These are phyloP conservation scores for Phytophthora macrochlamydospora DNA, from an alignment of 352 stramenopile species.

Conservation along the genomic window DNA sequence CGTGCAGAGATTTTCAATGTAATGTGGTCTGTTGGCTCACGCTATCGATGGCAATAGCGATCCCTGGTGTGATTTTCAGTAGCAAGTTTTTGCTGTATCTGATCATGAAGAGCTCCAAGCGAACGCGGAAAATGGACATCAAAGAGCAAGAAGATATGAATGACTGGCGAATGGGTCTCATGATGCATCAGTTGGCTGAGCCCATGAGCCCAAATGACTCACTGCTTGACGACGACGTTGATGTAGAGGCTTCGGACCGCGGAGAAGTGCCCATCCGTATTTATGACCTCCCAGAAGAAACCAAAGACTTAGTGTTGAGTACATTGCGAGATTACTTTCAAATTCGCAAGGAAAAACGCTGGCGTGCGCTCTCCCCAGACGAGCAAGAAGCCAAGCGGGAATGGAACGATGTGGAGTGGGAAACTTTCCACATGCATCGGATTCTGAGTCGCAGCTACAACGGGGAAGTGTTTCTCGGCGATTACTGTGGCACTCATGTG, in stretches of 20 bases:
- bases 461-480: constrained; percentile 65
- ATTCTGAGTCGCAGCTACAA: constrained; percentile 70
- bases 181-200: constrained; percentile 61
- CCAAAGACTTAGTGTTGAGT: constrained; percentile 59
- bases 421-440: constrained; percentile 64
- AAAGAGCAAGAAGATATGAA: constrained; percentile 72
- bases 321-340: constrained; percentile 70
- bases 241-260: constrained; percentile 28
- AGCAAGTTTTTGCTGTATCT: constrained; percentile 56
- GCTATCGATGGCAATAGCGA: constrained; percentile 48
- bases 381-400: constrained; percentile 34
- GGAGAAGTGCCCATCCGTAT: constrained; percentile 46
- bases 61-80: constrained; percentile 57
- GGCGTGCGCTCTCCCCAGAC: constrained; percentile 18
- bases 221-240: constrained; percentile 31
- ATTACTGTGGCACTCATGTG: constrained; percentile 61
- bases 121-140: constrained; percentile 45
- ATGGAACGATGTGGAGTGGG: constrained; percentile 67
- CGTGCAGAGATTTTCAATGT: constrained; percentile 55
- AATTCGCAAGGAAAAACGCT: constrained; percentile 53
- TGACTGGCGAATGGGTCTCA: constrained; percentile 67
- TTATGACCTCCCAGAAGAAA: constrained; percentile 63
- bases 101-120: constrained; percentile 47
- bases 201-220: constrained; percentile 34
- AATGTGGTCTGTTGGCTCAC: constrained; percentile 74